Conservation (phyloP, 2,329 filamentous ascomycete genomes). For the Fragosphaeria purpurea region DNA sequence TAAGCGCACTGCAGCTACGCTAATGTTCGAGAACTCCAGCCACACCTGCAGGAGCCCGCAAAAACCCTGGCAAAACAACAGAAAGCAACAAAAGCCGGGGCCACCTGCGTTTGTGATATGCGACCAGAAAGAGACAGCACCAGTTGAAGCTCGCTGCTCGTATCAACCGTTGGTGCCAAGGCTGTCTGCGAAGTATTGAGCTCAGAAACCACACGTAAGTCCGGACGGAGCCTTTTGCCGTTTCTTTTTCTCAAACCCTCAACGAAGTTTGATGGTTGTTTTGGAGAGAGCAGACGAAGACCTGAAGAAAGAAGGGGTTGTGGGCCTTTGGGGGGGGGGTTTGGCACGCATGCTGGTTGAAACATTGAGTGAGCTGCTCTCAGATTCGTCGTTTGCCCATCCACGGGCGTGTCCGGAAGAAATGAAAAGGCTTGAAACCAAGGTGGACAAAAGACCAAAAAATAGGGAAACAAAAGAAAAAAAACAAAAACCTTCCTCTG, state of each 20-base stretch:
- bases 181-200: too few relatives aligned
- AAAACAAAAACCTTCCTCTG: slow-evolving; percentile 2
- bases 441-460: not conserved
- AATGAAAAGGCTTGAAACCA: not conserved
- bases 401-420: slow-evolving; percentile 4
- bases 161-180: too few relatives aligned
- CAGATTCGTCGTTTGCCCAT: slow-evolving; percentile 1
- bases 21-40: not conserved
- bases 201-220: too few relatives aligned
- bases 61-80: not conserved
- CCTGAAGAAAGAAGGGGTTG: slow-evolving; percentile 10
- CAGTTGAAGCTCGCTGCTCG: too few relatives aligned
- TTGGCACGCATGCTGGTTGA: slow-evolving; percentile 29
- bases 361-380: slow-evolving; percentile 19
- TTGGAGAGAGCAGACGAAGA: slow-evolving; percentile 21
- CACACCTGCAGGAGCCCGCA: not conserved
- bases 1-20: not conserved
- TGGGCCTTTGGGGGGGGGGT: slow-evolving; percentile 18
- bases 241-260: slow-evolving; percentile 10
- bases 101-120: too few relatives aligned
- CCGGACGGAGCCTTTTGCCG: not conserved
- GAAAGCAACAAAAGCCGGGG: too few relatives aligned
- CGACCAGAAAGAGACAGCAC: too few relatives aligned
- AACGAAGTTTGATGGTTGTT: slow-evolving; percentile 36
- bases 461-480: not conserved